Base-by-base conservation (phyloP, 2,329 filamentous ascomycete species). In the Botrytis hyacinthi region DNA sequence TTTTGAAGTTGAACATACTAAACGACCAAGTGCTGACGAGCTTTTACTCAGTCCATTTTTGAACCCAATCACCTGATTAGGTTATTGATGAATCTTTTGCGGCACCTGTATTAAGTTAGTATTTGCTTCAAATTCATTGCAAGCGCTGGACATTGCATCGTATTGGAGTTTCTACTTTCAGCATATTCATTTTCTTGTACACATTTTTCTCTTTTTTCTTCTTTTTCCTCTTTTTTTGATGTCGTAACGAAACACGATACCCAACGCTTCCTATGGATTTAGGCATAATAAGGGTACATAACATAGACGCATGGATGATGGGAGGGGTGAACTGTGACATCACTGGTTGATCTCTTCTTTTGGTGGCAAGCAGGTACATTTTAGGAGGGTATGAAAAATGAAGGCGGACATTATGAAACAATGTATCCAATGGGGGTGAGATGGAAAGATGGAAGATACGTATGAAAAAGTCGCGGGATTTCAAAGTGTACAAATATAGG, bases 1-100 rank as follows among this genome's bases (percentile, higher is more conserved):
- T 0, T 99, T 99, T 84, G 94, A 98, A 85, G 91, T 98, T 80
- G 95, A 99, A 80, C 93, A 97, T 83, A 94, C 97, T 82, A 91
- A 93, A 85, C 88, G 96, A 77, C 96, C 96, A 5, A 97, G 91
- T 79, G 96, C 96, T 20, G 95, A 98, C 80, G 95, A 98, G 80
- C 84, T 99, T 78, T 89, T 97, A 83, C 87, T 91, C 73, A 95
- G 92, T 83, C 88, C 90, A 51, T 98, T 98, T 84, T 85, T 97
- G 81, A 89, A 90, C 73, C 91, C 92, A 74, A 92, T 92, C 81
- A 89, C 89, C 75, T 90, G 74, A 77, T 59, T 57, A 37, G 48
- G 60, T 40, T 40, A 54, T 42, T 60, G 29, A 46, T 20, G 46
- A 44, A 62, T 12, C 62, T 69, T 67, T 48, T 48, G 32, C 20